phyloP scores from a whole-genome alignment of 1,284 basidiomycete genomes.

The Neonothopanus nambi region DNA sequence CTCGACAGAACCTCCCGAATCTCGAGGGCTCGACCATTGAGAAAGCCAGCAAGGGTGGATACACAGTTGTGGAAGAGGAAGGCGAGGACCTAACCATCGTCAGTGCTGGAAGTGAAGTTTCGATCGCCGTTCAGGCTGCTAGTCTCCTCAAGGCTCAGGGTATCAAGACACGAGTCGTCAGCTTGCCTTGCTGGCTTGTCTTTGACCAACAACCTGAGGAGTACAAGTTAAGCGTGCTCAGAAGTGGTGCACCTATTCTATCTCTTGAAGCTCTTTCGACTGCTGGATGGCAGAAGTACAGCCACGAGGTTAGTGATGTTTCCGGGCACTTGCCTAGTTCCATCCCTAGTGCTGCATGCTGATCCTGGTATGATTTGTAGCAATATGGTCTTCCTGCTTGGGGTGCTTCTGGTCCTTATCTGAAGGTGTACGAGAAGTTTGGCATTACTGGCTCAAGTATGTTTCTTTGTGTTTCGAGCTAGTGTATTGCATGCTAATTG shows the following conservation, averaged over 20 bases:
- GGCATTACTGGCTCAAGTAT: constrained; percentile 79
- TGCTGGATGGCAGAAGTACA: constrained; percentile 84
- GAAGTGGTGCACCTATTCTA: constrained; percentile 87
- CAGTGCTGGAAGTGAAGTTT: constrained; percentile 86
- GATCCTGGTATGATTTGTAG: constrained; percentile 29
- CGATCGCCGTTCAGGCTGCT: constrained; percentile 85
- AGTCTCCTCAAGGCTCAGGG: constrained; percentile 74
- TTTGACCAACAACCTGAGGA: constrained; percentile 84
- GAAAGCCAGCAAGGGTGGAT: constrained; percentile 83
- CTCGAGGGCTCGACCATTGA: constrained; percentile 88
- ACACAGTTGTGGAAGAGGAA: constrained; percentile 82
- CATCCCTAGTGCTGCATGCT: too few relatives aligned
- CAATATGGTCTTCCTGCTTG: constrained; percentile 80
- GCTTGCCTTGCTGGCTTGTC: constrained; percentile 86
- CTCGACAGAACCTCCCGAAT: constrained; percentile 92
- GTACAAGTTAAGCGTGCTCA: constrained; percentile 84
- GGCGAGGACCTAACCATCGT: constrained; percentile 85
- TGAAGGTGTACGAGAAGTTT: constrained; percentile 88
- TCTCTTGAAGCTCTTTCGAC: constrained; percentile 89
- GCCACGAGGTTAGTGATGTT: constrained; percentile 65
- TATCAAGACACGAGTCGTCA: constrained; percentile 82
- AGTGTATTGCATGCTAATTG: constrained; percentile 15
- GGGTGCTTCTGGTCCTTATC: constrained; percentile 90
- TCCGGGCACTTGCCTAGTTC: too few relatives aligned
- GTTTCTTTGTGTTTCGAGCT: constrained; percentile 26